Conservation (phyloP, 257 asterid species). For the Plantago major region DNA sequence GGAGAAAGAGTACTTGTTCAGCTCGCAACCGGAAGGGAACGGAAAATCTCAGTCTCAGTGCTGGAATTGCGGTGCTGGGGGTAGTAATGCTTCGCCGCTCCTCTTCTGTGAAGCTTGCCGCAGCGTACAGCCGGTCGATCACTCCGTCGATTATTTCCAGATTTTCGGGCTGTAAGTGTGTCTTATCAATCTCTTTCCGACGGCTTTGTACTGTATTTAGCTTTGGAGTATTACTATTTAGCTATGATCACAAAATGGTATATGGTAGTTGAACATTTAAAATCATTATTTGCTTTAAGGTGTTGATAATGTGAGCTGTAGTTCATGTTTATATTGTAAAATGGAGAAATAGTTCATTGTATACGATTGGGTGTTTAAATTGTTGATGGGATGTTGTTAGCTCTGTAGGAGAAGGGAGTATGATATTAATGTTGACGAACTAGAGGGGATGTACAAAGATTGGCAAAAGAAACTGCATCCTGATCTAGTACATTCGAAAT, state of each 20-base stretch:
- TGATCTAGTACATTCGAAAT: conserved; percentile 85
- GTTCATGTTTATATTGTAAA: no score
- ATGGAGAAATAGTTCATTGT: no score
- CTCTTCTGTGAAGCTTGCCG: conserved; percentile 73
- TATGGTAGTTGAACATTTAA: neutral
- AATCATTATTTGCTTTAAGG: neutral
- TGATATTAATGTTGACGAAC: conserved; percentile 45
- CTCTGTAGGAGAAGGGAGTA: conserved; percentile 52
- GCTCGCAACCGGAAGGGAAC: conserved; percentile 36
- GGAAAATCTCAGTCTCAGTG: conserved; percentile 28
- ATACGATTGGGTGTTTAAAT: neutral
- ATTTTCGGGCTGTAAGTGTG: conserved; percentile 72
- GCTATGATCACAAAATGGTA: neutral
- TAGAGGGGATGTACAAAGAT: conserved; percentile 77
- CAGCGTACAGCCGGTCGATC: conserved; percentile 66
- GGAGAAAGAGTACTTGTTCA: conserved; percentile 25
- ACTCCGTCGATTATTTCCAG: conserved; percentile 67
- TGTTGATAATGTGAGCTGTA: no score
- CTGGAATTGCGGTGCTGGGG: conserved; percentile 70
- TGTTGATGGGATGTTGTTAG: conserved; percentile 18
- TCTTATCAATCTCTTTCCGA: conserved; percentile 4
- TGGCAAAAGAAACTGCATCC: conserved; percentile 99
- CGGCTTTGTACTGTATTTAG: neutral
- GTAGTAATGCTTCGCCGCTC: conserved; percentile 43
- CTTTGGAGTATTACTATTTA: neutral